Conservation (phyloP, 352 stramenopile species). For the Pythium pyrilobum region DNA sequence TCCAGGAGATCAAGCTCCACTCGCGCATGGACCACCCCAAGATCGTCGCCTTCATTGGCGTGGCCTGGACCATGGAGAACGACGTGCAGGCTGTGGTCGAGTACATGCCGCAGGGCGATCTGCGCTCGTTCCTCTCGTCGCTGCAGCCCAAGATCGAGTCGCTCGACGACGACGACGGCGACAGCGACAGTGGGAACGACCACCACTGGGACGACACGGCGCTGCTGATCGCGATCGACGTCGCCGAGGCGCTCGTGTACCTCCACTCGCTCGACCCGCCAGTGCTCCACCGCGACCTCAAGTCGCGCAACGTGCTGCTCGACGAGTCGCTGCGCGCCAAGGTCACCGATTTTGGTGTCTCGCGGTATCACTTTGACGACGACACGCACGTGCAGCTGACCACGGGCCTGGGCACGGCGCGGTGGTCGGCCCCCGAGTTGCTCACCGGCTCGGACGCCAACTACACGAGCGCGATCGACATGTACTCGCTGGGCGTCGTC, state of each 20-base stretch:
- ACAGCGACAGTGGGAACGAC: background rate
- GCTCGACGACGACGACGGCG: conserved; percentile 2
- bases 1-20: conserved; percentile 16
- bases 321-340: conserved; percentile 52
- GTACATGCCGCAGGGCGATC: conserved; percentile 24
- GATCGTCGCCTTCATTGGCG: conserved; percentile 19
- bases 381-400: conserved; percentile 7
- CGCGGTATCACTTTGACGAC: conserved; percentile 31
- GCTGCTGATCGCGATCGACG: conserved; percentile 36
- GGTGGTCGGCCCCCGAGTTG: conserved; percentile 57
- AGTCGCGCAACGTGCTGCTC: conserved; percentile 66
- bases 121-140: conserved; percentile 16
- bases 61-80: conserved; percentile 23
- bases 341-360: conserved; percentile 57
- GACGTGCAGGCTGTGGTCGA: conserved; percentile 21
- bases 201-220: conserved; percentile 14
- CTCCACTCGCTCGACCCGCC: conserved; percentile 52
- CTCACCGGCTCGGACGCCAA: conserved; percentile 38
- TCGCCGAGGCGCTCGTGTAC: conserved; percentile 51
- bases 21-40: conserved; percentile 19
- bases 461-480: conserved; percentile 43
- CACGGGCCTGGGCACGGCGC: conserved; percentile 27
- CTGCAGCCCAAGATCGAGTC: conserved; percentile 5
- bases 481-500: conserved; percentile 54
- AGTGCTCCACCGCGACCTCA: conserved; percentile 69